Percentiles rank a stretch among this genome's conserved stretches.
Evolutionary conservation across 2,329 filamentous ascomycete genomes (phyloP).

Genomic region (Calonectria multiphialidica): DNA sequence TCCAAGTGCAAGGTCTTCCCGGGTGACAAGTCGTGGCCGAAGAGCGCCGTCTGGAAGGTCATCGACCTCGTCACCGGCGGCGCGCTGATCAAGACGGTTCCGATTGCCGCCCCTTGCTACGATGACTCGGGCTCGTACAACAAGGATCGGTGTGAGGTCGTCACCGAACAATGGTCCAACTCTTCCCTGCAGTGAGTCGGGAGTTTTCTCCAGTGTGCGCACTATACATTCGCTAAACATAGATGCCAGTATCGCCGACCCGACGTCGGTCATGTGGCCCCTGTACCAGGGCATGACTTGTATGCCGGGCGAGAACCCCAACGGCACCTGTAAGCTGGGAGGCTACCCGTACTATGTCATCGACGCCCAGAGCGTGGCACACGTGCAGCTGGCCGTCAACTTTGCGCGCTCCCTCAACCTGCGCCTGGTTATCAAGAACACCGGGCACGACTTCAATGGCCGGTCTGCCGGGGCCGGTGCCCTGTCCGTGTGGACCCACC

Average conservation of each 20-base stretch:
- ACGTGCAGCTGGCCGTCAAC: slow-evolving; percentile 60
- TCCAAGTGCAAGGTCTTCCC: slow-evolving; percentile 49
- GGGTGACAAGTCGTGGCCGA: slow-evolving; percentile 48
- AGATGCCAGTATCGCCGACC: slow-evolving; percentile 47
- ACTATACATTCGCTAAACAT: slow-evolving; percentile 7
- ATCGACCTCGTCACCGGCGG: slow-evolving; percentile 51
- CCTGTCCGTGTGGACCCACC: slow-evolving; percentile 68
- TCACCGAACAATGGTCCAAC: slow-evolving; percentile 45
- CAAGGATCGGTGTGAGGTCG: slow-evolving; percentile 39
- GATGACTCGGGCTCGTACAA: slow-evolving; percentile 40
- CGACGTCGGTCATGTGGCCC: slow-evolving; percentile 56
- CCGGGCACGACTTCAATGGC: slow-evolving; percentile 64
- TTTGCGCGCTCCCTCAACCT: slow-evolving; percentile 59
- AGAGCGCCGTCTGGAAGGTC: slow-evolving; percentile 44
- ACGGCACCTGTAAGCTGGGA: slow-evolving; percentile 51
- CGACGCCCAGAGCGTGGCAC: slow-evolving; percentile 54
- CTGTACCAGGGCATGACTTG: slow-evolving; percentile 55
- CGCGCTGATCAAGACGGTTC: slow-evolving; percentile 48
- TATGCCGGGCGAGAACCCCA: slow-evolving; percentile 38
- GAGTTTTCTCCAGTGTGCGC: background rate
- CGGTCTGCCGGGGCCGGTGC: slow-evolving; percentile 69
- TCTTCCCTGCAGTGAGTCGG: slow-evolving; percentile 36
- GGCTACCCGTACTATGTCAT: slow-evolving; percentile 58
- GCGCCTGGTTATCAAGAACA: slow-evolving; percentile 61
- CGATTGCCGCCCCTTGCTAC: slow-evolving; percentile 49